phyloP scores from a whole-genome alignment of 1,284 basidiomycete species.

The Apiotrichum laibachii region DNA sequence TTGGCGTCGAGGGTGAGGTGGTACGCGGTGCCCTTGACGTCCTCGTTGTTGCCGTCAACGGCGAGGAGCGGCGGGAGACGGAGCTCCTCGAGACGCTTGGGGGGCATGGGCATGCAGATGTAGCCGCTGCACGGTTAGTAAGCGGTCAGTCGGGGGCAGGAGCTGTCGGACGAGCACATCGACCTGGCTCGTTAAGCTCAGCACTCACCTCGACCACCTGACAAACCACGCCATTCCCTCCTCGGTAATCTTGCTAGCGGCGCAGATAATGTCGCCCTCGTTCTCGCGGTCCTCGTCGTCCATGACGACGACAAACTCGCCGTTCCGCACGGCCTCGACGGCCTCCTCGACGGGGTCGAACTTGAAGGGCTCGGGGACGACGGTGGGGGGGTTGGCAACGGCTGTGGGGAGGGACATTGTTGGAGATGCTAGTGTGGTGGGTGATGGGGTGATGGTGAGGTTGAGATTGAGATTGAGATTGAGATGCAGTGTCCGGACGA shows the following conservation, averaged over 20 bases:
- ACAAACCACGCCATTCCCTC: slow-evolving; percentile 99
- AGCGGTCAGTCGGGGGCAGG: background rate
- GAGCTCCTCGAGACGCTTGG: slow-evolving; percentile 72
- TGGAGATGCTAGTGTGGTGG: background rate
- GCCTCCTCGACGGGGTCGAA: slow-evolving; percentile 78
- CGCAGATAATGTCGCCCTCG: slow-evolving; percentile 88
- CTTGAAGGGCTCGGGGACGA: slow-evolving; percentile 40
- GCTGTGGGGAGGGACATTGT: slow-evolving; percentile 41
- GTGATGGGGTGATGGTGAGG: background rate
- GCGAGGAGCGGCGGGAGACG: slow-evolving; percentile 91
- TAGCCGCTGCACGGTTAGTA: slow-evolving; percentile 66
- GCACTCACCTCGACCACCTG: slow-evolving; percentile 79
- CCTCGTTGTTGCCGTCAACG: slow-evolving; percentile 65
- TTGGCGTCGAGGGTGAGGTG: slow-evolving; percentile 94
- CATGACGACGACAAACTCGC: slow-evolving; percentile 92
- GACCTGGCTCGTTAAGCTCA: too few relatives aligned
- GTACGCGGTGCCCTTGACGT: slow-evolving; percentile 91
- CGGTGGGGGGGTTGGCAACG: slow-evolving; percentile 26
- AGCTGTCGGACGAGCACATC: too few relatives aligned
- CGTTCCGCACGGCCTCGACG: slow-evolving; percentile 69
- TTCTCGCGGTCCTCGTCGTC: slow-evolving; percentile 92
- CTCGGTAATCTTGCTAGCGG: slow-evolving; percentile 75
- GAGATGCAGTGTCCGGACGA: background rate
- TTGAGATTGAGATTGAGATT: background rate
- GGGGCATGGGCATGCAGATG: slow-evolving; percentile 84